A percentile compares a stretch with the other conserved stretches of the same genome.
Evolutionary conservation across 352 stramenopile species (phyloP).

Genomic region (Phytophthora litchii): DNA sequence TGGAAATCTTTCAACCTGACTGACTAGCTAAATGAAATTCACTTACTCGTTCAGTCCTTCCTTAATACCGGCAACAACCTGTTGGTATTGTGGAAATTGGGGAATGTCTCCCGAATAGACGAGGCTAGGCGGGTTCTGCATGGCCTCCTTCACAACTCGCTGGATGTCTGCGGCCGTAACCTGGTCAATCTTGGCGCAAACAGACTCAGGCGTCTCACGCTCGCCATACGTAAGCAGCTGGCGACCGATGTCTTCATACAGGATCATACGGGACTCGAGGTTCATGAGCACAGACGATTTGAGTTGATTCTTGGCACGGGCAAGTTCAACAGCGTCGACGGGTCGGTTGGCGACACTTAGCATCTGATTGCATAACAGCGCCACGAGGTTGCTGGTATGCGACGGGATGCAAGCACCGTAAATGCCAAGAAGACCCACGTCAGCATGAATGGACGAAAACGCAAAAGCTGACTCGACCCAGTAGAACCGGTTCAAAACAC

Average conservation of each 20-base stretch:
- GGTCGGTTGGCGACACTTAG: slow-evolving; percentile 79
- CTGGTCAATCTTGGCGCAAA: slow-evolving; percentile 89
- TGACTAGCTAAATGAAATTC: slow-evolving; percentile 10
- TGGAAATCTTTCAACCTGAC: slow-evolving; percentile 5
- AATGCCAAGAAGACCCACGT: slow-evolving; percentile 96
- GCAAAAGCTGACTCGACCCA: slow-evolving; percentile 98
- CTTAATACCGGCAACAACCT: slow-evolving; percentile 75
- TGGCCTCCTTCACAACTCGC: slow-evolving; percentile 74
- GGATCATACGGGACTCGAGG: slow-evolving; percentile 96
- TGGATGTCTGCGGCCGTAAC: slow-evolving; percentile 89
- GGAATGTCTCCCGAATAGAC: slow-evolving; percentile 85
- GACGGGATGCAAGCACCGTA: slow-evolving; percentile 86
- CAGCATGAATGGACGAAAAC: slow-evolving; percentile 96
- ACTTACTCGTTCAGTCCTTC: slow-evolving; percentile 61
- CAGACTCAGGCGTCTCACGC: slow-evolving; percentile 87
- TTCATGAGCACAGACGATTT: slow-evolving; percentile 99
- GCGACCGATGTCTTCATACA: slow-evolving; percentile 99
- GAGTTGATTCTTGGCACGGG: slow-evolving; percentile 98
- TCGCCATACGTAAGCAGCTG: slow-evolving; percentile 97
- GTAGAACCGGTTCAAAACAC: slow-evolving; percentile 97
- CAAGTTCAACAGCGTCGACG: slow-evolving; percentile 90
- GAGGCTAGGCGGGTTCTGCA: slow-evolving; percentile 80
- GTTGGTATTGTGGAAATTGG: slow-evolving; percentile 84
- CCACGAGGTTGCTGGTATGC: slow-evolving; percentile 92
- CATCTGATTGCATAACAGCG: slow-evolving; percentile 94